phyloP scores from a whole-genome alignment of 441 rosid species.

The Pelargonium cotyledonis region DNA sequence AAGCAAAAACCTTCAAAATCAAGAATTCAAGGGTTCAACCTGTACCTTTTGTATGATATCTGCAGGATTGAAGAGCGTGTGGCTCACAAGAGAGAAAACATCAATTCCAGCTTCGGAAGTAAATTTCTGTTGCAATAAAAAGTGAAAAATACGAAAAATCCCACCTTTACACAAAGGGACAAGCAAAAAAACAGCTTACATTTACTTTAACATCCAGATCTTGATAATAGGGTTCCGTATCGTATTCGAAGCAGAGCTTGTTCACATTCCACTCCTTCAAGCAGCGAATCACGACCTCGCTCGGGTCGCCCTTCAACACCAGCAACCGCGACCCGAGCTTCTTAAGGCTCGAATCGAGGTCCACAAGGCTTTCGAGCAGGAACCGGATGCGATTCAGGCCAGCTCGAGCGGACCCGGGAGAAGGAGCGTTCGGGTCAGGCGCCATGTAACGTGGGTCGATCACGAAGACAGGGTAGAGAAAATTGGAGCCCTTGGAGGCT shows the following conservation, averaged over 20 bases:
- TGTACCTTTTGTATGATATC: constrained; percentile 58
- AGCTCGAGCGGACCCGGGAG: constrained; percentile 68
- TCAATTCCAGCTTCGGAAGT: constrained; percentile 66
- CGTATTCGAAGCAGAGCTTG: constrained; percentile 78
- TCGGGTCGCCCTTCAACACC: constrained; percentile 67
- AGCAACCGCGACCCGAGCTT: constrained; percentile 71
- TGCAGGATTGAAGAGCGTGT: constrained; percentile 74
- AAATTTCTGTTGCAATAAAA: constrained; percentile 35
- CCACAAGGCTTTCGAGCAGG: constrained; percentile 78
- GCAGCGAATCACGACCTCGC: constrained; percentile 61
- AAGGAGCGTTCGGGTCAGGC: constrained; percentile 56
- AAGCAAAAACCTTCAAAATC: not conserved
- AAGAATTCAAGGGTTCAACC: not conserved
- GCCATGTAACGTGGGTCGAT: constrained; percentile 90
- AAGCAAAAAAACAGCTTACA: constrained; percentile 28
- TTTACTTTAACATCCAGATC: constrained; percentile 58
- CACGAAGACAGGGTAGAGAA: constrained; percentile 75
- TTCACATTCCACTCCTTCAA: constrained; percentile 79
- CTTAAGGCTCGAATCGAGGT: constrained; percentile 65
- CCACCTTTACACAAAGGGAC: not conserved
- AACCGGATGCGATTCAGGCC: constrained; percentile 82
- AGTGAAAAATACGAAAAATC: too few relatives aligned
- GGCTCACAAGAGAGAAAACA: constrained; percentile 82
- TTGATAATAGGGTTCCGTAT: constrained; percentile 85
- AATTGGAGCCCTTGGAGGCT: constrained; percentile 44